Conservation (phyloP, 2,329 filamentous ascomycete species). For the Xylariaceae sp. region DNA sequence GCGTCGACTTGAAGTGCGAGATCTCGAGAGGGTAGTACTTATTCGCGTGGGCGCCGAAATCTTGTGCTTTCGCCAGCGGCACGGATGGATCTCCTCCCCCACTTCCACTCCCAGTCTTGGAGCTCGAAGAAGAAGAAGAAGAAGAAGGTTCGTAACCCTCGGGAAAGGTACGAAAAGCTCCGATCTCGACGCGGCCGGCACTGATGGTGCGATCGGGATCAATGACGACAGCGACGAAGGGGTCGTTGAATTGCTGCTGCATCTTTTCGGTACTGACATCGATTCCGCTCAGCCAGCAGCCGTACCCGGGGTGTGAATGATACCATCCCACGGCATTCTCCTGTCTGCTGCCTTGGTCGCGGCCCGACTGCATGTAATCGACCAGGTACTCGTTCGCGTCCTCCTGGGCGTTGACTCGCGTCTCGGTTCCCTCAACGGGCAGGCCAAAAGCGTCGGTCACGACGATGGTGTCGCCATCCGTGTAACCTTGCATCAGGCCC, state of each 20-base stretch:
- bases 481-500: slow-evolving; percentile 96
- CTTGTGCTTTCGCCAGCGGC: slow-evolving; percentile 87
- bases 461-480: slow-evolving; percentile 78
- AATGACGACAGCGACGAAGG: slow-evolving; percentile 92
- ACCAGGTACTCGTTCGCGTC: slow-evolving; percentile 98
- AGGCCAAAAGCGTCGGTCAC: slow-evolving; percentile 92
- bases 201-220: slow-evolving; percentile 94
- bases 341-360: slow-evolving; percentile 66
- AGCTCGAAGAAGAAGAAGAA: slow-evolving; percentile 8
- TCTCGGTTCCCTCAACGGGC: slow-evolving; percentile 97
- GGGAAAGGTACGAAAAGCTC: slow-evolving; percentile 90
- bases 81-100: slow-evolving; percentile 59
- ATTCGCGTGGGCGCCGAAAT: slow-evolving; percentile 89
- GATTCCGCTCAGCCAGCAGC: slow-evolving; percentile 96
- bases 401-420: slow-evolving; percentile 89
- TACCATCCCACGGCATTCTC: slow-evolving; percentile 99
- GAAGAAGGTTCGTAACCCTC: slow-evolving; percentile 58
- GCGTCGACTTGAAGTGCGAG: slow-evolving; percentile 88
- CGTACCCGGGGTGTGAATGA: slow-evolving; percentile 94
- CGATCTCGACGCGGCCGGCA: slow-evolving; percentile 93
- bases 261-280: slow-evolving; percentile 84
- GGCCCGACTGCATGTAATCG: slow-evolving; percentile 71
- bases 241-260: slow-evolving; percentile 83
- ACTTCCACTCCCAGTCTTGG: slow-evolving; percentile 4
- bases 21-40: slow-evolving; percentile 91